Base-by-base conservation (phyloP, 192 early-diverging fungal genomes). In the Mortierella claussenii region DNA sequence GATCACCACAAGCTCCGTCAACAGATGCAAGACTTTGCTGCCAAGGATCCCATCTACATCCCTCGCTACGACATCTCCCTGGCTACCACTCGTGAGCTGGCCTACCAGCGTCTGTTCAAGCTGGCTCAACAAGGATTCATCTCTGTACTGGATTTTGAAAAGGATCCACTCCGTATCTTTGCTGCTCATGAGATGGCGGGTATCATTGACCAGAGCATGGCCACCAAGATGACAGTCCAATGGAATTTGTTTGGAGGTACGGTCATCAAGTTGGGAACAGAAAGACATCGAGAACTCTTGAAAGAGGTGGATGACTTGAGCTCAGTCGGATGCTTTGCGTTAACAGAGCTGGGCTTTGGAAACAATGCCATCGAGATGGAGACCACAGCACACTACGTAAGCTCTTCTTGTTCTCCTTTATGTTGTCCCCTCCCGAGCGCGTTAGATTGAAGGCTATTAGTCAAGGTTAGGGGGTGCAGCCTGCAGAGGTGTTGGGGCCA, bases 341-440 rank as follows among this genome's bases (percentile, higher is more conserved):
- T 93, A 49, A 93, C 92, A 42, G 92, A 93, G 79, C 64, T 93
- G 53, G 92, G 92, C 17, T 92, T 89, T 67, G 92, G 92, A 21
- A 93, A 93, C 74, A 93, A 93, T 52, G 92, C 92, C 28, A 80
- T 93, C 24, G 92, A 93, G 67, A 93, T 93, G 92, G 89, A 92
- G 68, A 91, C 92, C 15, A 86, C 86, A 20, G 86, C 91, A 27
- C 55, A 73, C 55, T 90, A 81, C 59, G 87, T 86, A 79, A 68
- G 80, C 57, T 3, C 18, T 9, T 45, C n/a, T n/a, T n/a, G n/a
- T n/a, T n/a, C n/a, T n/a, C n/a, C n/a, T n/a, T n/a, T n/a, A n/a
- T n/a, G n/a, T n/a, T n/a, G n/a, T n/a, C n/a, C n/a, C n/a, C n/a
- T n/a, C n/a, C n/a, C n/a, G n/a, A n/a, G n/a, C n/a, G n/a, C n/a